Base-by-base conservation (phyloP, 2,329 filamentous ascomycete genomes). In the Claviceps sorghi region DNA sequence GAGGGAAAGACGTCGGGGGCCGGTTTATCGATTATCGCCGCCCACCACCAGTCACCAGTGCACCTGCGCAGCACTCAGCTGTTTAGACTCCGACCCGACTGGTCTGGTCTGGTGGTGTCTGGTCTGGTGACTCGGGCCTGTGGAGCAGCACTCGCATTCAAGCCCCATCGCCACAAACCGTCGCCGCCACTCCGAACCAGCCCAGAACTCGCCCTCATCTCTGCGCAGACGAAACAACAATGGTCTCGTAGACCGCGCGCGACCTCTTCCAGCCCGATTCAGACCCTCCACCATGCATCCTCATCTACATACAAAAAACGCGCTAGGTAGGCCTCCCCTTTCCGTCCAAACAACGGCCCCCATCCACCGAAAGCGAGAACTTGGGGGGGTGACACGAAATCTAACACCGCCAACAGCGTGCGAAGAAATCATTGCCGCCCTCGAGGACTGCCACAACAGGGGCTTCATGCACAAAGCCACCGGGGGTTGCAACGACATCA, bases 401-500 rank as follows among this genome's bases (percentile, higher is more conserved):
- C n/a, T 47, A 47, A 47, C n/a, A n/a, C 7, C 17, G 10, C 61
- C 65, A 40, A 65, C 62, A 98, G 93, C 85, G 63, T 98, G 93
- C 78, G 88, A 91, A 69, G 89, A 95, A 60, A 81, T 98, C 67
- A 95, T 97, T 82, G 83, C 76, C 49, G 86, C 87, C 48, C 87
- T 98, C 59, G 93, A 97, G 64, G 88, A 96, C 73, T 98, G 93
- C 72, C 93, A 98, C 65, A 86, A 87, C 34, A 79, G 79, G 54
- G 93, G 93, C 52, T 98, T 98, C 71, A 71, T 98, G 53, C 90
- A 86, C 80, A 96, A 95, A 70, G 83, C 87, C 1, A 72, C 88
- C 56, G 93, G 93, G 53, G 88, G 86, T 74, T 98, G 93, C 78
- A 97, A 88, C 67, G 78, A 83, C 42, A 79, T 85, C 56, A 98